These are phyloP conservation scores for Xeromyces bisporus DNA, from an alignment of 495 filamentous ascomycete genomes.

Conservation along the genomic window DNA sequence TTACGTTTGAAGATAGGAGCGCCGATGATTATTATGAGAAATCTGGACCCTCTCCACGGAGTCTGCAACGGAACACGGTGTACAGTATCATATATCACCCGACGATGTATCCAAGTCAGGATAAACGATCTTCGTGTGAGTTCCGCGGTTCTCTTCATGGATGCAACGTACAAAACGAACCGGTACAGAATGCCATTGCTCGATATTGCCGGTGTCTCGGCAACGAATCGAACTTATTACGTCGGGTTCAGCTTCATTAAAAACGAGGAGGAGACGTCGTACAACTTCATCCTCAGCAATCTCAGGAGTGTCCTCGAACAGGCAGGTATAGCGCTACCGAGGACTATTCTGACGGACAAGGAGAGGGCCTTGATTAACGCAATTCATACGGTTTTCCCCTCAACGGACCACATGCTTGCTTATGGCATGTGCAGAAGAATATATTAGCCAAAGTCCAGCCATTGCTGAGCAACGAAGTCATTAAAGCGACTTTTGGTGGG, in stretches of 20 bases:
- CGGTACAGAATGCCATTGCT: slow-evolving; percentile 7
- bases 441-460: too few species aligned
- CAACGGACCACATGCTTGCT: background rate
- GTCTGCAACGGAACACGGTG: too few species aligned
- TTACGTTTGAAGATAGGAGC: too few species aligned
- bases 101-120: too few species aligned
- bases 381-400: background rate
- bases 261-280: slow-evolving; percentile 1
- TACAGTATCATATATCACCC: too few species aligned
- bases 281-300: background rate
- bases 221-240: slow-evolving; percentile 2
- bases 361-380: slow-evolving; percentile 1
- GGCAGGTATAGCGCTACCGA: background rate
- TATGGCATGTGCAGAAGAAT: too few species aligned
- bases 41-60: too few species aligned
- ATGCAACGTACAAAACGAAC: slow-evolving; percentile 9
- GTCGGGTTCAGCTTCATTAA: slow-evolving; percentile 5
- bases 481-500: too few species aligned
- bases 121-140: too few species aligned
- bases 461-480: too few species aligned
- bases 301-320: background rate
- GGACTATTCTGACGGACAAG: slow-evolving; percentile 2
- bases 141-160: slow-evolving; percentile 4
- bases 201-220: slow-evolving; percentile 6
- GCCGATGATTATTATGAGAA: too few species aligned